These are phyloP conservation scores for Clonostachys solani DNA, from an alignment of 2,329 filamentous ascomycete genomes.

Conservation along the genomic window DNA sequence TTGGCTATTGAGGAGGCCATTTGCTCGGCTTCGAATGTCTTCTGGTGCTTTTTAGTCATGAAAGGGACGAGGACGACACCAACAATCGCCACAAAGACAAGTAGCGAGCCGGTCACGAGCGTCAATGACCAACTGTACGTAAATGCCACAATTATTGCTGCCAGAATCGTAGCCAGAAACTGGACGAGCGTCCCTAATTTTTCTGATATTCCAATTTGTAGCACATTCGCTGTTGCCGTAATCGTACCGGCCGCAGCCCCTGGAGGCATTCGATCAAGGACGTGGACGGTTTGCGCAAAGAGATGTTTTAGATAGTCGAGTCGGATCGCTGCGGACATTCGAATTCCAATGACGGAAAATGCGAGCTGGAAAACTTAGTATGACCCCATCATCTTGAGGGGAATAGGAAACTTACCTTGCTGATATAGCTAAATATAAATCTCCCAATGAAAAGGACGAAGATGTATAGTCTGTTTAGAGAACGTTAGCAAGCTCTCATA, in stretches of 20 bases:
- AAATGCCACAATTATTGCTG: conserved; percentile 34
- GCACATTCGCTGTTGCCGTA: conserved; percentile 13
- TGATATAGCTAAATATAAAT: conserved; percentile 48
- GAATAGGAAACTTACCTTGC: conserved; percentile 28
- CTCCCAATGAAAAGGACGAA: conserved; percentile 54
- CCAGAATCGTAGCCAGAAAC: conserved; percentile 29
- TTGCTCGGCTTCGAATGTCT: conserved; percentile 33
- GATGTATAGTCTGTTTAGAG: conserved; percentile 39
- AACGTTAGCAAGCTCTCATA: background rate
- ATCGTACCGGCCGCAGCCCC: conserved; percentile 39
- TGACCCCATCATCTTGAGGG: conserved; percentile 16
- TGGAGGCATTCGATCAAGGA: conserved; percentile 41
- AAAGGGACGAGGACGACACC: conserved; percentile 30
- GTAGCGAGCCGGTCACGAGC: conserved; percentile 31
- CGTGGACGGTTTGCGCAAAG: conserved; percentile 47
- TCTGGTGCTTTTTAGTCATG: conserved; percentile 35
- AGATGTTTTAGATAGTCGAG: conserved; percentile 29
- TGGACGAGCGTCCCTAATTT: conserved; percentile 37
- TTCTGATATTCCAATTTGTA: conserved; percentile 41
- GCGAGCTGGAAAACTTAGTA: too few relatives aligned
- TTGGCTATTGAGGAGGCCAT: conserved; percentile 39
- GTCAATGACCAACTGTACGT: conserved; percentile 34
- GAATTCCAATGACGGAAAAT: conserved; percentile 20
- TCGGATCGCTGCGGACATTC: conserved; percentile 26
- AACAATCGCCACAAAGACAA: conserved; percentile 37